Conservation (phyloP, 2,329 filamentous ascomycete species). For the Paracamarosporium sp. region DNA sequence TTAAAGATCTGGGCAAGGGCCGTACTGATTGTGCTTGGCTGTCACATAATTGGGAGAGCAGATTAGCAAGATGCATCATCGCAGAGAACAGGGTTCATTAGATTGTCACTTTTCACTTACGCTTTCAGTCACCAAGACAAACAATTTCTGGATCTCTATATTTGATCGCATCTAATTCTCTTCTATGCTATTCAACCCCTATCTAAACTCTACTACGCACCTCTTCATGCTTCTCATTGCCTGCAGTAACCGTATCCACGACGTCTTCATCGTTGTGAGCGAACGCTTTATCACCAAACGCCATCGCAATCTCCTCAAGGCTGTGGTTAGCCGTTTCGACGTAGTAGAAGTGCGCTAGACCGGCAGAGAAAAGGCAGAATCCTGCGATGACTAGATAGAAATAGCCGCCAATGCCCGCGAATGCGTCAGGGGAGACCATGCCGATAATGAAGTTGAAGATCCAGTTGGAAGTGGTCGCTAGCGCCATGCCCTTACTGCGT, state of each 20-base stretch:
- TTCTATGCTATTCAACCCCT: too few species aligned
- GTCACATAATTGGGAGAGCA: too few species aligned
- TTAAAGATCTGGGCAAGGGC: too few species aligned
- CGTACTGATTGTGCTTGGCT: too few species aligned
- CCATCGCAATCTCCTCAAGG: conserved; percentile 49
- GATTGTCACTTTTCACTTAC: too few species aligned
- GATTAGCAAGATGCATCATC: too few species aligned
- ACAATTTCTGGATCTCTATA: too few species aligned
- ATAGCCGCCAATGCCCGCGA: conserved; percentile 51
- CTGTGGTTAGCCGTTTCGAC: conserved; percentile 49
- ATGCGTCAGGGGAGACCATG: conserved; percentile 53
- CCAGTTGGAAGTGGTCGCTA: conserved; percentile 50
- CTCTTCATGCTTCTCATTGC: conserved; percentile 15
- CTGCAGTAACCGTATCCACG: conserved; percentile 17
- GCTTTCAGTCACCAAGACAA: too few species aligned
- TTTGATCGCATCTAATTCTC: too few species aligned
- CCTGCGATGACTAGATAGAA: conserved; percentile 53
- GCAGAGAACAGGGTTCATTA: too few species aligned
- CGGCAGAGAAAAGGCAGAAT: conserved; percentile 49
- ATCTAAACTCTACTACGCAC: too few species aligned
- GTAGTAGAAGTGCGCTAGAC: conserved; percentile 49
- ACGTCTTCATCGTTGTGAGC: conserved; percentile 27
- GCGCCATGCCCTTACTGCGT: conserved; percentile 50
- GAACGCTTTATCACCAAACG: conserved; percentile 53
- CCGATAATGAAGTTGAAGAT: conserved; percentile 48